Evolutionary conservation across 1,139 yeast genomes (phyloP), one percentile per base, ranked within the genome.

Genomic region (Martiniozyma asiatica): DNA sequence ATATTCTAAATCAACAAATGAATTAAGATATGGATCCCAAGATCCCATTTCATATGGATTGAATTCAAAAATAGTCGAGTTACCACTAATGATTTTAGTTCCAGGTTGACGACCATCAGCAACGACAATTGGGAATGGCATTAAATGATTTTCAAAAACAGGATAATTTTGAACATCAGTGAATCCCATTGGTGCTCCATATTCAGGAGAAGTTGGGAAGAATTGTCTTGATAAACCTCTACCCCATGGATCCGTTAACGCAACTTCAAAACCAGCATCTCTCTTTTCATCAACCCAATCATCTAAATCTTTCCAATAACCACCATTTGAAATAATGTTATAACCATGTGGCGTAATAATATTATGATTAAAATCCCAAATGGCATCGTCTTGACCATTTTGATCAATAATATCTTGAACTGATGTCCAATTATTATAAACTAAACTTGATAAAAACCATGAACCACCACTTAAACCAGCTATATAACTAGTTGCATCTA

Each of bases 201-300:
- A 70, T 39, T 70, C 66, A 22, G 64, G 51, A 30, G 61, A 58
- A 33, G 61, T 60, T 35, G 76, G 61, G 49, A 85, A 73, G 50
- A 78, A 77, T 55, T 82, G 93, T 47, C 76, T 69, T 1, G 92
- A 69, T 32, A 85, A 60, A 1, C 84, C 77, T 48, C 94, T 63
- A n/a, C 92, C 93, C 96, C 96, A 87, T 38, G 80, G 68, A 58
- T 85, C 96, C n/a, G 95, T 84, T 34, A 87, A 45, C 5, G 87
- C 71, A 20, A 74, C 59, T 31, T 77, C 74, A 55, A 66, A 87
- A 2, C 94, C 95, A 1, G 94, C 94, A 24, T 72, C 62, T 35
- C 60, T 56, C 55, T 87, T 85, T 25, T 46, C 73, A 17, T 66
- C 60, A 19, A 79, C 59, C 28, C 70, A 74, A 35, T 66, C 67